These are phyloP conservation scores for Aspergillus neotritici DNA, from an alignment of 2,329 filamentous ascomycete species.

Conservation along the genomic window DNA sequence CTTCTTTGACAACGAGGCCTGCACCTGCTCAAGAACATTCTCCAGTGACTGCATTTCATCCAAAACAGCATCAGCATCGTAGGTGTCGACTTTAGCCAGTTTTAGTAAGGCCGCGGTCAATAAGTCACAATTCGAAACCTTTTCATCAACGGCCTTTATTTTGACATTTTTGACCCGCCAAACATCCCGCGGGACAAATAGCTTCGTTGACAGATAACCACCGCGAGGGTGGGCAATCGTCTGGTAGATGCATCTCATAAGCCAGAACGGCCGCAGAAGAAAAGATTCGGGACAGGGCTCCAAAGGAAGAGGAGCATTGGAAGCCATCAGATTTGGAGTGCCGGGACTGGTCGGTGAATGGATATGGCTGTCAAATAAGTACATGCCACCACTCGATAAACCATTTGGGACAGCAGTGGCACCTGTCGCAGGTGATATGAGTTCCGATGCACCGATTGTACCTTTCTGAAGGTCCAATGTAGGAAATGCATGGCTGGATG, in stretches of 20 bases:
- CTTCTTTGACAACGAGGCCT: slow-evolving; percentile 69
- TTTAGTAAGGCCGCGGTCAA: slow-evolving; percentile 84
- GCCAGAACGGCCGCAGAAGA: slow-evolving; percentile 91
- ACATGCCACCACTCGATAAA: slow-evolving; percentile 61
- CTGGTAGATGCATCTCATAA: slow-evolving; percentile 91
- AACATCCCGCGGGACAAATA: slow-evolving; percentile 87
- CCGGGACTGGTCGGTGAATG: slow-evolving; percentile 61
- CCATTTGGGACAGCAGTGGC: slow-evolving; percentile 54
- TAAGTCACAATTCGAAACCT: slow-evolving; percentile 84
- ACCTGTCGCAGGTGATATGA: slow-evolving; percentile 61
- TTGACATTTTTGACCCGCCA: slow-evolving; percentile 95
- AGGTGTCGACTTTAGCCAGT: slow-evolving; percentile 75
- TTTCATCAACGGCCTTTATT: slow-evolving; percentile 85
- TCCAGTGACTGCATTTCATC: slow-evolving; percentile 94
- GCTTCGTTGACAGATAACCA: slow-evolving; percentile 82
- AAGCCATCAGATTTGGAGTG: slow-evolving; percentile 57
- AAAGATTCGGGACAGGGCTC: slow-evolving; percentile 89
- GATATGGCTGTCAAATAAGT: slow-evolving; percentile 79
- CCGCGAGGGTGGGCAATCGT: slow-evolving; percentile 86
- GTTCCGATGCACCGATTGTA: slow-evolving; percentile 49
- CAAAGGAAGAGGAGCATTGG: slow-evolving; percentile 67
- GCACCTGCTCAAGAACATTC: slow-evolving; percentile 76
- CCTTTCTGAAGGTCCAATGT: slow-evolving; percentile 42
- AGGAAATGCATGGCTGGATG: slow-evolving; percentile 63
- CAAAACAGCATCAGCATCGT: slow-evolving; percentile 83